Base-by-base conservation (phyloP, 2,329 filamentous ascomycete species). In the Exserohilum turcica region DNA sequence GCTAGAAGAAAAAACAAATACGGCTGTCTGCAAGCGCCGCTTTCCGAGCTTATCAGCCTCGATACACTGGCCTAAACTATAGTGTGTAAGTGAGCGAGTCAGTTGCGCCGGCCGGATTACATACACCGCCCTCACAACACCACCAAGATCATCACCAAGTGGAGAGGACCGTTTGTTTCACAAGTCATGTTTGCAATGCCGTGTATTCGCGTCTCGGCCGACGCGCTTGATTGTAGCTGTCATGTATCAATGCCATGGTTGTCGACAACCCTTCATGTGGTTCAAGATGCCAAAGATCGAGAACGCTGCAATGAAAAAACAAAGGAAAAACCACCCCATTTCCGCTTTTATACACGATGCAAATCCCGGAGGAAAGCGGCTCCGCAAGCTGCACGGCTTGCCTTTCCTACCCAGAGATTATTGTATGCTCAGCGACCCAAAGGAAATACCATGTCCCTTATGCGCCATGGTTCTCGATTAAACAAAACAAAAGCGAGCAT, bases 301-400 rank as follows among this genome's bases (percentile, higher is more conserved):
- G 48, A 56, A 28, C 49, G 28, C 45, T 33, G 29, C 27, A 40
- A 46, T 56, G 56, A 47, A 37, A 31, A 56, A 52, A 40, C 42
- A 49, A 33, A 38, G 38, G 49, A 60, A 59, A 51, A 56, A 52
- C 44, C 59, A 58, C 52, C 57, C 61, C 64, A 54, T 59, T 71
- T n/a, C n/a, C n/a, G n/a, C n/a, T 68, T 68, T 70, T 71, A 54
- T 71, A 71, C 68, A 71, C 61, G 60, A 64, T 56, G 56, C 54
- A 40, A 37, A 46, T 24, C 19, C 28, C 43, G 37, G 52, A 50
- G 12, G 32, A 52, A 57, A 57, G 52, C 32, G 52, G 53, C 58
- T 57, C 48, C 48, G 61, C 57, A 40, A 45, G 54, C 42, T 56
- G 56, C 59, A 48, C 47, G 40, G 55, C 58, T 47, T 56, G 45